phyloP scores from a whole-genome alignment of 768 basidiomycete species.

The Lepiota brunneoincarnata region DNA sequence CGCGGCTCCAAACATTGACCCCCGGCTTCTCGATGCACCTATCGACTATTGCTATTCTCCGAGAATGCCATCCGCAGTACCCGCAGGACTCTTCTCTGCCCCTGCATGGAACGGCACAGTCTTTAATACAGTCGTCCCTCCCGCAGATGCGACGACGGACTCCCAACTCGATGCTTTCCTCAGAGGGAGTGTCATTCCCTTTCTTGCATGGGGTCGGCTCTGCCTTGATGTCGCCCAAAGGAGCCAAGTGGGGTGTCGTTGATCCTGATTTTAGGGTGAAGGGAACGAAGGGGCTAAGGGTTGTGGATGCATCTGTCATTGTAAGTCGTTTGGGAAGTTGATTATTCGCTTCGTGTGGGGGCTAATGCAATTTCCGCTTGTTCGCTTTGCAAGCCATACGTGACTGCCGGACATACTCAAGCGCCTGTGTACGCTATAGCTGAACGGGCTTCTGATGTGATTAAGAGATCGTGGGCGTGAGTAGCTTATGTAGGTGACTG shows the following conservation, averaged over 20 bases:
- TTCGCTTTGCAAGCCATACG: conserved; percentile 2
- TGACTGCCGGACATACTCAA: conserved; percentile 5
- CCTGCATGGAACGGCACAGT: conserved; percentile 16
- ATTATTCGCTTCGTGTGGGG: no score
- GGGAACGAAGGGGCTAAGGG: neutral
- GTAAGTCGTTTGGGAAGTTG: no score
- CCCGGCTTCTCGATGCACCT: conserved; percentile 37
- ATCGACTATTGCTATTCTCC: conserved; percentile 17
- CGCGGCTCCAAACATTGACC: conserved; percentile 24
- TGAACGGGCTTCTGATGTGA: neutral
- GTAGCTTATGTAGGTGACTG: no score
- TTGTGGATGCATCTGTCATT: conserved; percentile 1
- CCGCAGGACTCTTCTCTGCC: conserved; percentile 16
- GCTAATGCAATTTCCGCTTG: no score
- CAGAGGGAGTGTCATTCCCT: neutral
- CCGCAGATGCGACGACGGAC: conserved; percentile 15
- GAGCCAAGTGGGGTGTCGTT: conserved; percentile 1
- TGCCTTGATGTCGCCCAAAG: neutral
- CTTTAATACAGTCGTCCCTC: conserved; percentile 1
- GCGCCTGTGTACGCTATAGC: conserved; percentile 7
- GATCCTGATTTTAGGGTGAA: conserved; percentile 6
- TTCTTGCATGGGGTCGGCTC: conserved; percentile 2
- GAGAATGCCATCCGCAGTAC: conserved; percentile 19
- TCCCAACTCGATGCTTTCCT: conserved; percentile 21
- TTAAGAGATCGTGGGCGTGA: neutral